A percentile compares a stretch with the other conserved stretches of the same genome.
phyloP scores from a whole-genome alignment of 2,329 filamentous ascomycete genomes.

The Coccinonectria pachysandricola region DNA sequence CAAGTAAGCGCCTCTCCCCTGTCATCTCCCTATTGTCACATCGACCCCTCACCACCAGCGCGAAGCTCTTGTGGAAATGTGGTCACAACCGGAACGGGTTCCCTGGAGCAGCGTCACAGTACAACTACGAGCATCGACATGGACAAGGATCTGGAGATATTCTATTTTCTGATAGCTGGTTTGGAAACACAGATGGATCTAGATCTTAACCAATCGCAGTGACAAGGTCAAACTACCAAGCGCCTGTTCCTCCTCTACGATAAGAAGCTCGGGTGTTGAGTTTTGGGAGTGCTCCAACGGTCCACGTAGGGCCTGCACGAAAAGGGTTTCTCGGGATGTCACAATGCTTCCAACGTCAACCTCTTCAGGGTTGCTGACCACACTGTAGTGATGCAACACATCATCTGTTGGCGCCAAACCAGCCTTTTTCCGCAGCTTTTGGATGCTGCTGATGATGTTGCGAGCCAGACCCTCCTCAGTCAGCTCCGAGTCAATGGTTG shows the following conservation, averaged over 20 bases:
- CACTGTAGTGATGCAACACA: slow-evolving; percentile 29
- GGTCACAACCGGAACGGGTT: too few species aligned
- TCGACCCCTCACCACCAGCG: too few species aligned
- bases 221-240: neutral
- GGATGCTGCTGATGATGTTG: slow-evolving; percentile 79
- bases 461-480: slow-evolving; percentile 68
- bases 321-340: neutral
- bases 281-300: neutral
- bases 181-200: too few species aligned
- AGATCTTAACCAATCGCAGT: neutral
- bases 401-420: slow-evolving; percentile 78
- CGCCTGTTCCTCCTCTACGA: neutral
- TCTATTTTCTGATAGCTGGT: too few species aligned
- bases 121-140: too few species aligned
- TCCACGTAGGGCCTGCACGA: neutral
- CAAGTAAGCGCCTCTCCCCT: too few species aligned
- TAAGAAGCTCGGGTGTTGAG: neutral
- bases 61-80: too few species aligned
- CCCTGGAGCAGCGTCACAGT: too few species aligned
- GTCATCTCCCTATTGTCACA: too few species aligned
- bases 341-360: neutral
- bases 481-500: slow-evolving; percentile 58
- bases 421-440: slow-evolving; percentile 79
- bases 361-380: neutral
- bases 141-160: too few species aligned